These are phyloP conservation scores for Edaphochlamys debaryana DNA, from an alignment of 139 green algal genomes.

Conservation along the genomic window DNA sequence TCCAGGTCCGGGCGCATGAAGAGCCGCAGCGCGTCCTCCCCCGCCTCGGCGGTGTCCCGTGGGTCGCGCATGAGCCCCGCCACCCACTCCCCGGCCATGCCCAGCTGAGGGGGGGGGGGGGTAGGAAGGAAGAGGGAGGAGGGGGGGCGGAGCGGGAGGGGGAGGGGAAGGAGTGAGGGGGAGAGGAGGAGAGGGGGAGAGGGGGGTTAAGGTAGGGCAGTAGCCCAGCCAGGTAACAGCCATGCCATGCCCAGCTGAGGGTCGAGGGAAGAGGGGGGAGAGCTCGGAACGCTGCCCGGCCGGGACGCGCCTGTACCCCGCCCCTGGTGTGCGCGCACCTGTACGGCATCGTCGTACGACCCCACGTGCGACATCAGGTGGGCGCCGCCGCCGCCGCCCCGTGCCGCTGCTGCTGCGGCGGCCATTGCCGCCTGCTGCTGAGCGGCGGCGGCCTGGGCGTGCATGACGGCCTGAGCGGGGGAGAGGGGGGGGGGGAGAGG, in stretches of 20 bases:
- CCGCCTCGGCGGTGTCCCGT: background rate
- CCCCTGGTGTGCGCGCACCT: no score
- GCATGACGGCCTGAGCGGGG: background rate
- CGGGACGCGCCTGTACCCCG: no score
- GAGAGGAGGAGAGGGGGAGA: no score
- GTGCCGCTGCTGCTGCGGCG: background rate
- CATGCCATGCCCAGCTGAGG: no score
- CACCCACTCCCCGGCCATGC: slow-evolving; percentile 40
- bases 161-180: no score
- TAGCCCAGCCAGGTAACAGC: no score
- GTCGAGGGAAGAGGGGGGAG: no score
- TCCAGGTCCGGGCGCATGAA: background rate
- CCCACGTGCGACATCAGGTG: slow-evolving; percentile 12
- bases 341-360: slow-evolving; percentile 28
- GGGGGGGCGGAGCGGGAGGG: no score
- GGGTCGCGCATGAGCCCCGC: background rate
- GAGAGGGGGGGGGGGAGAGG: background rate
- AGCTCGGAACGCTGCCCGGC: no score
- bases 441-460: slow-evolving; percentile 12
- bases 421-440: background rate
- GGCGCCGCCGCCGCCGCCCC: background rate
- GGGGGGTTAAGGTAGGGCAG: no score
- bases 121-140: no score
- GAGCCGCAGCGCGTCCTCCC: slow-evolving; percentile 3
- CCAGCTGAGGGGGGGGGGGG: no score